Evolutionary conservation across 2,329 filamentous ascomycete genomes (phyloP).

Genomic region (Aquanectria penicillioides): DNA sequence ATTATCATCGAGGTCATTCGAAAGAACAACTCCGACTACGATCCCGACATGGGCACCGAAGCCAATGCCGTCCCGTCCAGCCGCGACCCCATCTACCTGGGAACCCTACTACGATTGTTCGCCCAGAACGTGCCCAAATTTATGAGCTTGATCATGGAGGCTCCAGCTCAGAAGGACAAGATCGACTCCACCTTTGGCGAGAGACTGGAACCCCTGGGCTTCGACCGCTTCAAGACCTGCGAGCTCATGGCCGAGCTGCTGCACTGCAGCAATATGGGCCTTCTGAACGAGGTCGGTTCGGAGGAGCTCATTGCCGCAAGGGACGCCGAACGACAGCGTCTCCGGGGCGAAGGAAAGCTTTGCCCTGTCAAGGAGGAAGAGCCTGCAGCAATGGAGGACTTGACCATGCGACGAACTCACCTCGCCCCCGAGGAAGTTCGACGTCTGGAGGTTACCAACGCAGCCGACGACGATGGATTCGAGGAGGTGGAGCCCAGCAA

Average conservation of each 20-base stretch:
- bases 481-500: constrained; percentile 82
- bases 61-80: constrained; percentile 82
- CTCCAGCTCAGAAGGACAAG: constrained; percentile 76
- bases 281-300: constrained; percentile 90
- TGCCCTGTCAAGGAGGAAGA: constrained; percentile 51
- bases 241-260: constrained; percentile 97
- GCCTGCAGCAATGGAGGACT: constrained; percentile 60
- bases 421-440: constrained; percentile 67
- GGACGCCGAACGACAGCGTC: constrained; percentile 81
- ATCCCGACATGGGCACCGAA: constrained; percentile 87
- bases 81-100: constrained; percentile 94
- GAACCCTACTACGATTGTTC: constrained; percentile 87
- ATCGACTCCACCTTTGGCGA: constrained; percentile 89
- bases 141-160: constrained; percentile 87
- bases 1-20: constrained; percentile 98
- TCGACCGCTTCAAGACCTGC: constrained; percentile 98
- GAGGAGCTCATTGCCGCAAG: constrained; percentile 85
- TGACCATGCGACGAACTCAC: constrained; percentile 67
- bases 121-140: constrained; percentile 93
- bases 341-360: constrained; percentile 82
- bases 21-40: constrained; percentile 99
- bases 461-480: constrained; percentile 87
- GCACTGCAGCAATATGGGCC: constrained; percentile 98
- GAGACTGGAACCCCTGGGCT: constrained; percentile 92
- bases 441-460: constrained; percentile 82